Percentiles rank a stretch among this genome's conserved stretches.
phyloP scores from a whole-genome alignment of 2,329 filamentous ascomycete genomes.

The Zasmidium angulare region DNA sequence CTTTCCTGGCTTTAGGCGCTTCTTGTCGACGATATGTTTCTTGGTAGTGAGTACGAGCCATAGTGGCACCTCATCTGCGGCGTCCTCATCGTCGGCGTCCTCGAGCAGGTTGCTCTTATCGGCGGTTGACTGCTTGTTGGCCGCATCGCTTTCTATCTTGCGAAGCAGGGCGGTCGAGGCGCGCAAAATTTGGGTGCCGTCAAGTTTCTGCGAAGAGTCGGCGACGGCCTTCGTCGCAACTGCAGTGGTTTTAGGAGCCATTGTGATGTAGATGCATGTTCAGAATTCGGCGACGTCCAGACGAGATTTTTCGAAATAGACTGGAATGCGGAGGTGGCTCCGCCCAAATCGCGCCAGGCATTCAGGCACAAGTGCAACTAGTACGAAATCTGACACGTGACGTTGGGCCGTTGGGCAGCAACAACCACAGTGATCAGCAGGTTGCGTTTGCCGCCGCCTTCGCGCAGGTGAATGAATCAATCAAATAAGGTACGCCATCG shows the following conservation, averaged over 20 bases:
- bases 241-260: conserved; percentile 32
- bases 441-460: background rate
- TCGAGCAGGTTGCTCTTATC: conserved; percentile 56
- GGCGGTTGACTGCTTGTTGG: conserved; percentile 48
- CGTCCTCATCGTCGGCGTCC: conserved; percentile 46
- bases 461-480: background rate
- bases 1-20: conserved; percentile 78
- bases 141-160: conserved; percentile 44
- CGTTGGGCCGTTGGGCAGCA: conserved; percentile 1
- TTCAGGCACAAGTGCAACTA: background rate
- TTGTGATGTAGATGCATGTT: conserved; percentile 17
- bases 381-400: conserved; percentile 2
- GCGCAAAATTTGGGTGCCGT: conserved; percentile 53
- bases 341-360: background rate
- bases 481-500: background rate
- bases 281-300: background rate
- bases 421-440: conserved; percentile 7
- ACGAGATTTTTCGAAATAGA: background rate
- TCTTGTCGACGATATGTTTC: conserved; percentile 69
- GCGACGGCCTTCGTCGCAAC: conserved; percentile 34
- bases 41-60: conserved; percentile 65
- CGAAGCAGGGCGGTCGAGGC: conserved; percentile 61
- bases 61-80: conserved; percentile 53
- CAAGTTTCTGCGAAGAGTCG: conserved; percentile 30
- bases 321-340: background rate